Evolutionary conservation across 805 yeast genomes (phyloP).

Genomic region (Ogataea dorogensis): DNA sequence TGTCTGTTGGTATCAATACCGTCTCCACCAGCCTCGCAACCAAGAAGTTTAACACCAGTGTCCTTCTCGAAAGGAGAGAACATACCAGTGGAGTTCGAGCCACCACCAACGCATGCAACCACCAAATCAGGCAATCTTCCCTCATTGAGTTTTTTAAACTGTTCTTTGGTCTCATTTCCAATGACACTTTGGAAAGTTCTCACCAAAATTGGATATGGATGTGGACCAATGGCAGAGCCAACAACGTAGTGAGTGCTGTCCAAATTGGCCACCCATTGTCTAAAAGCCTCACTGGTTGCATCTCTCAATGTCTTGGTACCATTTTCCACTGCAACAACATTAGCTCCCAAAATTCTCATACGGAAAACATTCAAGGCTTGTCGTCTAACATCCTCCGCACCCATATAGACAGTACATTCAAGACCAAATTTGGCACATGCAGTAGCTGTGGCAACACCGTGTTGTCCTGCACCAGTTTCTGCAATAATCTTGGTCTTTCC

Average conservation of each 20-base stretch:
- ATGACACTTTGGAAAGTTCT: slow-evolving; percentile 98
- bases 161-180: slow-evolving; percentile 92
- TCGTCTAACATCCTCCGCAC: slow-evolving; percentile 98
- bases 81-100: slow-evolving; percentile 94
- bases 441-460: slow-evolving; percentile 91
- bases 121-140: slow-evolving; percentile 90
- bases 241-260: slow-evolving; percentile 89
- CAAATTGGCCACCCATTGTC: slow-evolving; percentile 90
- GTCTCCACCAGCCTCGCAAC: slow-evolving; percentile 99
- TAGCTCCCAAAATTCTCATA: slow-evolving; percentile 95
- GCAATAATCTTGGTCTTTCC: slow-evolving; percentile 80
- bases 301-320: slow-evolving; percentile 97
- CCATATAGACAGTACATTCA: slow-evolving; percentile 95
- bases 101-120: slow-evolving; percentile 99
- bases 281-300: slow-evolving; percentile 95
- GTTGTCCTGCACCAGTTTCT: slow-evolving; percentile 93
- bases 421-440: slow-evolving; percentile 92
- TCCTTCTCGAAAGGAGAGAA: slow-evolving; percentile 92
- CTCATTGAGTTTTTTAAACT: slow-evolving; percentile 72
- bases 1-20: slow-evolving; percentile 88
- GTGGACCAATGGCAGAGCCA: slow-evolving; percentile 99
- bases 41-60: slow-evolving; percentile 70
- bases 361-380: slow-evolving; percentile 98
- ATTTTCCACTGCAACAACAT: slow-evolving; percentile 86
- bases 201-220: slow-evolving; percentile 97